Base-by-base conservation (phyloP, 257 asterid genomes). In the Ligustrum vulgare region DNA sequence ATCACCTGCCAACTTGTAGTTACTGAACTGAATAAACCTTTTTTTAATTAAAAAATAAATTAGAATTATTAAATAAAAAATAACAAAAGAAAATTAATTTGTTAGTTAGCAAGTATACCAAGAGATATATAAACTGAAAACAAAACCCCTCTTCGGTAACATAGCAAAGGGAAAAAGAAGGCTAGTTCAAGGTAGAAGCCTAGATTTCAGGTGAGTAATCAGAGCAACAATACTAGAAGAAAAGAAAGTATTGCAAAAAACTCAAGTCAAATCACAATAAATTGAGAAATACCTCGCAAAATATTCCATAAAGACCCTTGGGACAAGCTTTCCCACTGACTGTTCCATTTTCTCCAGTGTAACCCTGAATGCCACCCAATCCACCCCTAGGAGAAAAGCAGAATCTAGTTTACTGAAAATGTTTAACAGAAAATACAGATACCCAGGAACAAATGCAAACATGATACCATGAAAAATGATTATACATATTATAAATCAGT, bases 321-420 rank as follows among this genome's bases (percentile, higher is more conserved):
- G 99, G 99, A 73, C 99, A 95, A 64, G 97, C 91, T 87, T 88
- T 95, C 72, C 98, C 99, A 72, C 93, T 93, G 83, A 95, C 73
- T 15, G 97, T 87, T 72, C 99, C 99, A 80, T 80, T 86, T 78
- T 83, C 98, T 25, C 99, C 99, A 78, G 77, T 73, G 49, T 84
- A 74, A 70, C 91, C 93, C 80, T 86, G 86, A 69, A 75, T 80
- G 73, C 94, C 96, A 73, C 97, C 97, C 71, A 82, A 73, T 83
- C 99, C 99, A 71, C 99, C 99, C 82, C 99, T 95, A 76, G 34
- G 51, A 74, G 68, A 79, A 72, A 80, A 58, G 75, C 77, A 81
- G 54, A 58, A 76, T 45, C 73, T 20, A 33, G 78, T 62, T 68
- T 67, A 68, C 65, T 23, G 67, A 72, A 66, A 78, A 66, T 3